Evolutionary conservation across 768 basidiomycete genomes (phyloP).

Genomic region (Boletales sp.): DNA sequence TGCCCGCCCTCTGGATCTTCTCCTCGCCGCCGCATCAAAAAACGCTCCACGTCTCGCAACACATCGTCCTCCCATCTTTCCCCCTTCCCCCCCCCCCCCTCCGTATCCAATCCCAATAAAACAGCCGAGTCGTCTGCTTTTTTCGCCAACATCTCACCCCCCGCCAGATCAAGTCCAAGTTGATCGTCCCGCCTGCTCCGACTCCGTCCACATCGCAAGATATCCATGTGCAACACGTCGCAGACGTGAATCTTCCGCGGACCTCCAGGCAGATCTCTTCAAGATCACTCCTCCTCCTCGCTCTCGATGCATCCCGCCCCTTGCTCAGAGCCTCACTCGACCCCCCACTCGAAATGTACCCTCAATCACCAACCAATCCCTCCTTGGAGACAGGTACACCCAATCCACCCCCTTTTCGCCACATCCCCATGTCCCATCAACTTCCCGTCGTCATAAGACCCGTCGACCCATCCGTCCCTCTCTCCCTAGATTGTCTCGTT

Average conservation of each 20-base stretch:
- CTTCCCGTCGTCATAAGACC: slow-evolving; percentile 5
- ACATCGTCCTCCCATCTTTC: too few species aligned
- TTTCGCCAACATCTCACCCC: slow-evolving; percentile 18
- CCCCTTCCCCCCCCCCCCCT: not conserved
- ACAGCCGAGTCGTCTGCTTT: slow-evolving; percentile 14
- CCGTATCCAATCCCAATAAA: slow-evolving; percentile 10
- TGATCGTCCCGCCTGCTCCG: slow-evolving; percentile 27
- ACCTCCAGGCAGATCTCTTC: slow-evolving; percentile 25
- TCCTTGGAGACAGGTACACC: slow-evolving; percentile 10
- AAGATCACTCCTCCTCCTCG: slow-evolving; percentile 22
- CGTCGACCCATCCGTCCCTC: slow-evolving; percentile 2
- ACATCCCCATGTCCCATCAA: slow-evolving; percentile 11
- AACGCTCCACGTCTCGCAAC: too few species aligned
- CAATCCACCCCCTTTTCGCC: slow-evolving; percentile 28
- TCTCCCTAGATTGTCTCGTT: slow-evolving; percentile 10
- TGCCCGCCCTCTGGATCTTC: too few species aligned
- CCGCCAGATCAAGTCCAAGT: slow-evolving; percentile 18
- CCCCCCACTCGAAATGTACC: slow-evolving; percentile 20
- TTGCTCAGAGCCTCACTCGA: slow-evolving; percentile 3
- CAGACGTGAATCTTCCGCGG: slow-evolving; percentile 31
- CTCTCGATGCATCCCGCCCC: slow-evolving; percentile 12
- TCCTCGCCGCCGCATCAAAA: too few species aligned
- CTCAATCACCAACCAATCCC: slow-evolving; percentile 1
- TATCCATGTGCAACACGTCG: slow-evolving; percentile 28
- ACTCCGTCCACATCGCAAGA: slow-evolving; percentile 30